These are phyloP conservation scores for Cordyceps cicadae DNA, from an alignment of 2,329 filamentous ascomycete species.

Conservation along the genomic window DNA sequence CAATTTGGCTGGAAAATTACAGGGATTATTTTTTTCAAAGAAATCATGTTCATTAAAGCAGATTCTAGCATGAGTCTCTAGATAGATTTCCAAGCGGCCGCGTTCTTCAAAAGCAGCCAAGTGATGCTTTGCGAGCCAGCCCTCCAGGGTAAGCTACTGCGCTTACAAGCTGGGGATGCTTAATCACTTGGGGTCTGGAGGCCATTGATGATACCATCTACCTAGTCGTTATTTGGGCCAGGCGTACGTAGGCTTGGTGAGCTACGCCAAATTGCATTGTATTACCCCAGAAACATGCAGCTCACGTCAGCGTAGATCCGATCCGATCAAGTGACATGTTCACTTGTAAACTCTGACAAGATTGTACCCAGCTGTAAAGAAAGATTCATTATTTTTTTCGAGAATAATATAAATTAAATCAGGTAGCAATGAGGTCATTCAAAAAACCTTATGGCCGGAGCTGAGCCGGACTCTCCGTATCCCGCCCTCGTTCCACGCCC, in stretches of 20 bases:
- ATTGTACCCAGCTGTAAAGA: no score
- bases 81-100: no score
- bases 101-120: no score
- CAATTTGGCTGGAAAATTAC: neutral
- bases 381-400: no score
- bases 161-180: no score
- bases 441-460: neutral
- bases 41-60: no score
- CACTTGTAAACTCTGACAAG: neutral
- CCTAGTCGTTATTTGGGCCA: neutral
- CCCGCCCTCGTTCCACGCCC: neutral
- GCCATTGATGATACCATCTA: no score
- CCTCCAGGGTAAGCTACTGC: no score
- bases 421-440: neutral
- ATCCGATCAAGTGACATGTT: neutral
- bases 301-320: conserved; percentile 3
- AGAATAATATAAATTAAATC: neutral
- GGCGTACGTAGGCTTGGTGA: neutral
- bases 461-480: neutral
- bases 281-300: neutral
- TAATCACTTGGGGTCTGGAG: no score
- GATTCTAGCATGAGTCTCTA: no score
- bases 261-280: neutral
- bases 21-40: no score
- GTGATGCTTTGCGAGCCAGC: no score